Conservation (phyloP, 1,284 basidiomycete genomes). For the Sporisorium graminicola region DNA sequence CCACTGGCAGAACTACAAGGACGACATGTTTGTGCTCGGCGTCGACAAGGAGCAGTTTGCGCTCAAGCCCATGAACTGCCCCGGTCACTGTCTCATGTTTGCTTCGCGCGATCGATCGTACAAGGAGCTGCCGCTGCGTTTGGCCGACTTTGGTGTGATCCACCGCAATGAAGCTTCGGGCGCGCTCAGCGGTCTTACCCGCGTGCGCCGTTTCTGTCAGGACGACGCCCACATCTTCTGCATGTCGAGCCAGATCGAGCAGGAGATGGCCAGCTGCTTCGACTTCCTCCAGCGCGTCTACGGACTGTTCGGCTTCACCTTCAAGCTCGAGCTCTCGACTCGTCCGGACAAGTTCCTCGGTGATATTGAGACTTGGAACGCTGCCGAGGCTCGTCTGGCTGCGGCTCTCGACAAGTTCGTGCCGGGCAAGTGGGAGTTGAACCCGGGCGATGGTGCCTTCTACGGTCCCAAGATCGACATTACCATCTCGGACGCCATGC, state of each 20-base stretch:
- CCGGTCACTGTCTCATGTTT: constrained; percentile 96
- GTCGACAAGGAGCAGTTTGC: constrained; percentile 85
- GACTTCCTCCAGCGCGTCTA: constrained; percentile 93
- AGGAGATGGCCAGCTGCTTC: constrained; percentile 87
- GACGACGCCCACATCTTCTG: constrained; percentile 99
- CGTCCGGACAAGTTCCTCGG: constrained; percentile 96
- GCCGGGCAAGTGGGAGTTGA: constrained; percentile 91
- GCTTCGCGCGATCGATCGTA: constrained; percentile 93
- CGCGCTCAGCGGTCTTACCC: constrained; percentile 90
- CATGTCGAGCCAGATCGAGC: constrained; percentile 89
- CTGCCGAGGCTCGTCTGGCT: constrained; percentile 90
- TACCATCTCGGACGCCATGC: constrained; percentile 90
- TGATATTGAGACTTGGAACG: constrained; percentile 87
- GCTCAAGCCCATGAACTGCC: constrained; percentile 98
- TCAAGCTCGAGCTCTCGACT: constrained; percentile 94
- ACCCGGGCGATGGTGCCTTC: constrained; percentile 92
- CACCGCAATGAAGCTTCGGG: constrained; percentile 98
- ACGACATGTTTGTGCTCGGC: constrained; percentile 95
- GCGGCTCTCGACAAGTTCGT: constrained; percentile 87
- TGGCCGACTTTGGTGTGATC: constrained; percentile 98
- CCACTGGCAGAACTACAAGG: constrained; percentile 89
- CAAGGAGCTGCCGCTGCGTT: constrained; percentile 93
- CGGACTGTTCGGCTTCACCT: constrained; percentile 96
- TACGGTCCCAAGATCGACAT: constrained; percentile 87
- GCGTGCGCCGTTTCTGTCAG: constrained; percentile 95